Evolutionary conservation across 306 rosid genomes (phyloP).

Genomic region (Bauhinia variegata): DNA sequence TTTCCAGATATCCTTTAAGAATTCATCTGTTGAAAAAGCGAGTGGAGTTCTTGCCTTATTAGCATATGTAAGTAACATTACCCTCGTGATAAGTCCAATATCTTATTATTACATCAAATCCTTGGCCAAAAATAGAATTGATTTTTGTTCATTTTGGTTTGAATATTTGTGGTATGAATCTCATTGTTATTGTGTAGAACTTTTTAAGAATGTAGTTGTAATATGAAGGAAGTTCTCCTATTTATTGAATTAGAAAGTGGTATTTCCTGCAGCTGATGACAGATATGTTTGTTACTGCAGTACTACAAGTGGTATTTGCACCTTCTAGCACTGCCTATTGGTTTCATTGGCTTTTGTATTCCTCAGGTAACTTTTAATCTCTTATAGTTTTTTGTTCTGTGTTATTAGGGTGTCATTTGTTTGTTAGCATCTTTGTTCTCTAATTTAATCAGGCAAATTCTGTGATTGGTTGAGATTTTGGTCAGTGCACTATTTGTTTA

Average conservation of each 20-base stretch:
- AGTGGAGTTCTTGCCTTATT: constrained; percentile 44
- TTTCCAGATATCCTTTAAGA: constrained; percentile 62
- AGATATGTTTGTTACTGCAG: constrained; percentile 60
- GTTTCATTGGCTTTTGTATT: constrained; percentile 53
- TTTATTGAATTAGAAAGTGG: constrained; percentile 31
- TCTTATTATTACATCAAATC: constrained; percentile 4
- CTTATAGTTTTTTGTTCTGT: constrained; percentile 13
- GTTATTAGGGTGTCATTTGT: constrained; percentile 13
- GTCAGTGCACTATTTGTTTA: neutral
- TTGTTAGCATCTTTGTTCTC: constrained; percentile 22
- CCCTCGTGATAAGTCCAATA: constrained; percentile 20
- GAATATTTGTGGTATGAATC: constrained; percentile 21
- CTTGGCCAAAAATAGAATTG: constrained; percentile 14
- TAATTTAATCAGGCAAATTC: neutral
- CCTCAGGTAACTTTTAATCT: constrained; percentile 78
- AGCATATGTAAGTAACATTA: constrained; percentile 61
- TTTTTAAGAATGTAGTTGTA: constrained; percentile 27
- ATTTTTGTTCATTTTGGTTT: constrained; percentile 27
- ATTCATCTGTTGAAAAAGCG: constrained; percentile 52
- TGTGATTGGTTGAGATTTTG: constrained; percentile 10
- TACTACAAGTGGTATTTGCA: constrained; percentile 64
- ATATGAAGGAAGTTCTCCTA: neutral
- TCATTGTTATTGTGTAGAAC: constrained; percentile 25
- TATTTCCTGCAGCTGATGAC: constrained; percentile 20
- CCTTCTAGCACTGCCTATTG: constrained; percentile 61